Conservation (phyloP, 768 basidiomycete species). For the Tubosaeta sp. region DNA sequence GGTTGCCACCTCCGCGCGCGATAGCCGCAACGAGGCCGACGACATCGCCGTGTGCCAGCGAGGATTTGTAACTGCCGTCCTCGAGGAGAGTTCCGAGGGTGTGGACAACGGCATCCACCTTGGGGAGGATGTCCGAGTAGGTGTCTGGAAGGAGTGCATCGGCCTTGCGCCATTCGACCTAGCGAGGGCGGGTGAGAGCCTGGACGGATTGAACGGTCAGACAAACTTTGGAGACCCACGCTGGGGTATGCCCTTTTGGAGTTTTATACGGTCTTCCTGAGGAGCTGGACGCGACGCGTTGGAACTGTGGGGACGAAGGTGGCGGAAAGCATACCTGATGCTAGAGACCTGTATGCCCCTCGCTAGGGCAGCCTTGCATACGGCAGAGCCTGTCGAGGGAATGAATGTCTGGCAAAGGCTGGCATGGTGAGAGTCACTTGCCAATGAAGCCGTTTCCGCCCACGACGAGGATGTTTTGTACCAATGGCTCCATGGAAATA, state of each 20-base stretch:
- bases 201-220: conserved; percentile 3
- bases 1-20: conserved; percentile 46
- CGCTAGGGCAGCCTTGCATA: conserved; percentile 83
- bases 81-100: conserved; percentile 91
- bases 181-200: conserved; percentile 10
- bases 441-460: conserved; percentile 99
- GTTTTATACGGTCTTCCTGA: conserved; percentile 84
- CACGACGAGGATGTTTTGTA: conserved; percentile 78
- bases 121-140: conserved; percentile 64
- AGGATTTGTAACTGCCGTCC: conserved; percentile 72
- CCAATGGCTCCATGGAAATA: conserved; percentile 19
- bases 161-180: conserved; percentile 88
- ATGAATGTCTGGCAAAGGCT: neutral
- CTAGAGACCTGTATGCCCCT: conserved; percentile 86
- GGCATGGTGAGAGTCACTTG: conserved; percentile 26
- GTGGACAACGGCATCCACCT: conserved; percentile 79
- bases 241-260: conserved; percentile 84
- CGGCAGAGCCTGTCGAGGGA: conserved; percentile 69
- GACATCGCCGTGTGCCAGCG: conserved; percentile 57
- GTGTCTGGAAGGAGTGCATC: conserved; percentile 75
- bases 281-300: conserved; percentile 46
- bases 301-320: neutral
- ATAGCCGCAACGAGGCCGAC: conserved; percentile 48
- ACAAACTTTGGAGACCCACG: conserved; percentile 75
- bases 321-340: conserved; percentile 57